Base-by-base conservation (phyloP, 1,139 yeast species). In the Candida frijolesensis region DNA sequence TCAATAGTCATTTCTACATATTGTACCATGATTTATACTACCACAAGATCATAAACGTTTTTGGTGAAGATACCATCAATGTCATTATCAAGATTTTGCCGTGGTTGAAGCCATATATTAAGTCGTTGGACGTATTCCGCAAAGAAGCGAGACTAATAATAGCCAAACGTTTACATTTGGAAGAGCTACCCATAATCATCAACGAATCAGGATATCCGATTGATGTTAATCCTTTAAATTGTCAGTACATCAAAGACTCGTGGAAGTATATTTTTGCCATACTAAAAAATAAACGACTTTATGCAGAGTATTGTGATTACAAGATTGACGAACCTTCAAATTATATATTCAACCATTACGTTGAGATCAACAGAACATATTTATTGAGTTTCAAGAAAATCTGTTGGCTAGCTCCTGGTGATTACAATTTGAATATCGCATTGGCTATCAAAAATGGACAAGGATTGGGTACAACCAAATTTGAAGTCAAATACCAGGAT, bases 391-490 rank as follows among this genome's bases (percentile, higher is more conserved):
- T 78, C 56, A 57, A 67, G n/a, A 79, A 80, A 52, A 60, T 66
- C 0, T 59, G 82, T 7, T 72, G 77, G 71, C 60, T 83, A n/a
- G 69, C 82, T 0, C 78, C 80, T 0, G 88, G 86, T 1, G 58
- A 60, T 4, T 83, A 83, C 60, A 80, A 80, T 53, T 64, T 77
- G 18, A 75, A 76, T 54, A 71, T 83, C 44, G 87, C 83, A 0
- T 59, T 84, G 16, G 77, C 80, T 4, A 68, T 82, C n/a, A 78
- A 79, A 46, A 73, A 72, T 46, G 82, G 83, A 0, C 71, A 74
- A 54, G 88, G 88, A 0, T 62, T 84, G 27, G 87, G 87, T 1
- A 82, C 87, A 9, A 80, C 85, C 14, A 77, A 78, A 56, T 82
- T 83, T 59, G 82, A 76, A 55, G 65, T 84, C 3, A 66, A 56